These are phyloP conservation scores for Fusarium tanahbumbuense DNA, from an alignment of 2,329 filamentous ascomycete genomes.

Conservation along the genomic window DNA sequence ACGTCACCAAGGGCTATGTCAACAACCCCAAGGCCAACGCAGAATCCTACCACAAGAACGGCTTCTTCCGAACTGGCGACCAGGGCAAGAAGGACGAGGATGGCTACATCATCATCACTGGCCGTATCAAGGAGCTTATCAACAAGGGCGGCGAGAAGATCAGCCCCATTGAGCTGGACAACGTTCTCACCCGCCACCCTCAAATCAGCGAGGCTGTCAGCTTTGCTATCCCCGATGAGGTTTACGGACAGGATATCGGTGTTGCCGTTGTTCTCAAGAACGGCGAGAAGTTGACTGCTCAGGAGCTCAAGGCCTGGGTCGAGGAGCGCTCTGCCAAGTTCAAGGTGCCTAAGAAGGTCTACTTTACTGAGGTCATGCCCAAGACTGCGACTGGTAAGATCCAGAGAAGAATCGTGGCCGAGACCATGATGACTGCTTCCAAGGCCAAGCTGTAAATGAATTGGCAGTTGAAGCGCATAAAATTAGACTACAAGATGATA, in stretches of 20 bases:
- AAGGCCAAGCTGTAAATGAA: conserved; percentile 65
- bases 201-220: conserved; percentile 82
- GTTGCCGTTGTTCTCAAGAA: conserved; percentile 80
- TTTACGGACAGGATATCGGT: conserved; percentile 85
- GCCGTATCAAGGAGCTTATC: conserved; percentile 93
- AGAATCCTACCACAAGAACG: conserved; percentile 76
- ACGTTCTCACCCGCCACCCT: conserved; percentile 79
- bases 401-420: conserved; percentile 85
- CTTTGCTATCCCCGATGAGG: conserved; percentile 84
- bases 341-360: conserved; percentile 86
- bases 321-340: conserved; percentile 80
- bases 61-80: conserved; percentile 90
- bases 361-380: conserved; percentile 85
- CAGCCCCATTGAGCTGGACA: conserved; percentile 88
- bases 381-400: conserved; percentile 95
- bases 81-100: conserved; percentile 84
- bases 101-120: conserved; percentile 86
- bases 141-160: conserved; percentile 94
- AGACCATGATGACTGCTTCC: conserved; percentile 77
- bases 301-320: conserved; percentile 76
- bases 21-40: conserved; percentile 84
- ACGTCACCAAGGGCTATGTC: conserved; percentile 86
- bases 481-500: conserved; percentile 7
- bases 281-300: conserved; percentile 65
- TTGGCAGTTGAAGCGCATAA: not conserved